phyloP scores from a whole-genome alignment of 1,284 basidiomycete genomes.

The Hypsizygus ulmarius region DNA sequence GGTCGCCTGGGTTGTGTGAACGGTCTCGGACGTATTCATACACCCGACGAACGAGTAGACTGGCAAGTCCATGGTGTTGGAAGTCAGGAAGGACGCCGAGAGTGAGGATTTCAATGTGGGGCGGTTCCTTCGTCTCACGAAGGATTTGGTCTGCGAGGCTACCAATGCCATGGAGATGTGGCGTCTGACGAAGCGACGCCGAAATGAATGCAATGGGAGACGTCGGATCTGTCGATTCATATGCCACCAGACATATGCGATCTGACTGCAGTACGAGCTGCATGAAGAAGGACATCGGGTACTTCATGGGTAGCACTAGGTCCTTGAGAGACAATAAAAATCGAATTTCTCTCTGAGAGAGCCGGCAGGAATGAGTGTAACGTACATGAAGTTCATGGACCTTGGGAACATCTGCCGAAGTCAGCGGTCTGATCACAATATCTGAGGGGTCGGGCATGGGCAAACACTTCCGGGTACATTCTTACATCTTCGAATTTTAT shows the following conservation, averaged over 20 bases:
- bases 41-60: constrained; percentile 43
- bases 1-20: constrained; percentile 15
- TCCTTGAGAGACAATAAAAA: constrained; percentile 23
- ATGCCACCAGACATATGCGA: constrained; percentile 50
- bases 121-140: constrained; percentile 18
- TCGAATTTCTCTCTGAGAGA: too few species aligned
- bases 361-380: constrained; percentile 4
- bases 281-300: constrained; percentile 51
- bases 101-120: constrained; percentile 52
- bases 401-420: constrained; percentile 38
- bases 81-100: constrained; percentile 52
- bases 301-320: constrained; percentile 43
- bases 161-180: constrained; percentile 11
- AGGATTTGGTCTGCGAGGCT: constrained; percentile 12
- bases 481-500: not conserved
- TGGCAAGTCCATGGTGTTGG: constrained; percentile 47
- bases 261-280: constrained; percentile 49
- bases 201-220: constrained; percentile 49
- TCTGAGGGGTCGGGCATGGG: constrained; percentile 8
- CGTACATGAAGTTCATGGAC: constrained; percentile 48
- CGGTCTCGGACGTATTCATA: constrained; percentile 26
- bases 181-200: constrained; percentile 36
- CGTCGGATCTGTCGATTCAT: constrained; percentile 27
- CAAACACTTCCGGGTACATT: not conserved
- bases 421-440: constrained; percentile 26